phyloP scores from a whole-genome alignment of 73 alveolate genomes.

The Tetrahymena malaccensis region DNA sequence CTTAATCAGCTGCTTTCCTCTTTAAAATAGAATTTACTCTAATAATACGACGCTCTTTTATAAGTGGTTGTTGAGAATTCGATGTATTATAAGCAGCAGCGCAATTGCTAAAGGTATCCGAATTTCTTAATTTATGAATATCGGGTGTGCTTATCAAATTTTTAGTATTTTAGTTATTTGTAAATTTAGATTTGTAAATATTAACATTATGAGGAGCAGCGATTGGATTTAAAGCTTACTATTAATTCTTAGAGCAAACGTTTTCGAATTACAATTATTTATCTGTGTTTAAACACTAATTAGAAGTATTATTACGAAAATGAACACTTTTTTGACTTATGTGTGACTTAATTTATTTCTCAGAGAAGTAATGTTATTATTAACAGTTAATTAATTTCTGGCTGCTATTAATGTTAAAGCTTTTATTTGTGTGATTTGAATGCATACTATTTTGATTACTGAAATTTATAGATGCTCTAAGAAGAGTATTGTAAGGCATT shows the following conservation, averaged over 20 bases:
- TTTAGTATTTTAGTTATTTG: background rate
- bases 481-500: background rate
- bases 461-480: background rate
- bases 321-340: background rate
- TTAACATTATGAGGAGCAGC: background rate
- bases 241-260: background rate
- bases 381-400: background rate
- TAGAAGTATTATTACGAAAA: background rate
- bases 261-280: background rate
- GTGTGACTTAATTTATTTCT: background rate
- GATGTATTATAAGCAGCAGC: background rate
- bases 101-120: background rate
- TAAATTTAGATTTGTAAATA: background rate
- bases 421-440: no score
- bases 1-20: background rate
- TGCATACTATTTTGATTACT: background rate
- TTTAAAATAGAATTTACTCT: background rate
- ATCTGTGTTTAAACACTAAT: background rate
- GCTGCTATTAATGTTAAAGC: background rate
- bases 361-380: background rate
- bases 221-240: background rate
- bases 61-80: background rate
- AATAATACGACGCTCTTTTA: background rate
- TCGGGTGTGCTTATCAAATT: background rate
- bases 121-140: background rate